phyloP scores from a whole-genome alignment of 2,329 filamentous ascomycete genomes.

The Aschersonia sp. region DNA sequence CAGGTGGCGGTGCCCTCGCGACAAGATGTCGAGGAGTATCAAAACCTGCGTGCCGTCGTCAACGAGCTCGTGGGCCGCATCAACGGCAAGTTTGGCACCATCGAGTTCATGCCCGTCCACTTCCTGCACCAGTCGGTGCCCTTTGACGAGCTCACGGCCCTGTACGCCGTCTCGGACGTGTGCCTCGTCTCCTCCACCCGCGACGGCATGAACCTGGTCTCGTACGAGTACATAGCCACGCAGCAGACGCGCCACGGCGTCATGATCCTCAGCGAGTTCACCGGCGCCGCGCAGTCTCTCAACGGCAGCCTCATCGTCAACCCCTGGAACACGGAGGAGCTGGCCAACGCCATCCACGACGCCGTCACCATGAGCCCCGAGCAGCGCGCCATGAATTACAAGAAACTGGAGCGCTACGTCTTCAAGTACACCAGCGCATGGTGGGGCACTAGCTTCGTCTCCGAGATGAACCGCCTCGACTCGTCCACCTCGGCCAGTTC shows the following conservation, averaged over 20 bases:
- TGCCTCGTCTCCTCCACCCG: slow-evolving; percentile 91
- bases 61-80: slow-evolving; percentile 95
- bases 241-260: slow-evolving; percentile 83
- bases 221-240: slow-evolving; percentile 94
- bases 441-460: slow-evolving; percentile 91
- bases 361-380: slow-evolving; percentile 94
- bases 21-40: slow-evolving; percentile 95
- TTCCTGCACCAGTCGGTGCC: slow-evolving; percentile 94
- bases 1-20: slow-evolving; percentile 92
- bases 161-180: slow-evolving; percentile 85
- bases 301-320: slow-evolving; percentile 93
- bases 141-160: slow-evolving; percentile 86
- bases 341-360: slow-evolving; percentile 85
- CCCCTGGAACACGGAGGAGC: slow-evolving; percentile 95
- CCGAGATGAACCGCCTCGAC: slow-evolving; percentile 53
- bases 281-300: slow-evolving; percentile 84
- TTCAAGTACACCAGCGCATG: slow-evolving; percentile 96
- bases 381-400: slow-evolving; percentile 73
- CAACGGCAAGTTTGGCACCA: slow-evolving; percentile 91
- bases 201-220: slow-evolving; percentile 97
- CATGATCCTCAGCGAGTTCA: slow-evolving; percentile 93
- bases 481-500: slow-evolving; percentile 18
- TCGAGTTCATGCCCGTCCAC: slow-evolving; percentile 98
- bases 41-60: slow-evolving; percentile 86
- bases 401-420: slow-evolving; percentile 87